phyloP scores from a whole-genome alignment of 768 basidiomycete species.

The Russula vinacea region DNA sequence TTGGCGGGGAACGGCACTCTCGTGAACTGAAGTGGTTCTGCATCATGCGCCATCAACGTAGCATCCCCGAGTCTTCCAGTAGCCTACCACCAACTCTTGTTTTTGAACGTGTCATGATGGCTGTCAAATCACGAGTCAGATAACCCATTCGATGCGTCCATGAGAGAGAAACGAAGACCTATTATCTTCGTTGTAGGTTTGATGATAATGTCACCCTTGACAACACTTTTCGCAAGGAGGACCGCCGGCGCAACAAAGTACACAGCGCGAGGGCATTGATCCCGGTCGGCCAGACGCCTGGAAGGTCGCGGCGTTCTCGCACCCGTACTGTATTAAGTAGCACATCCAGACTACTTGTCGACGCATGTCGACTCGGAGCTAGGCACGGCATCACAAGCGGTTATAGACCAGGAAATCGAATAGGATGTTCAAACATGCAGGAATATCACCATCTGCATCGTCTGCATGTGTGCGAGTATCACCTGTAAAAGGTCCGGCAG shows the following conservation, averaged over 20 bases:
- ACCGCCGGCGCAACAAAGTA: constrained; percentile 66
- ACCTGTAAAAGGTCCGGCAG: too few relatives aligned
- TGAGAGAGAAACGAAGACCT: constrained; percentile 36
- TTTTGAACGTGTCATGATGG: constrained; percentile 94
- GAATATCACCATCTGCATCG: too few relatives aligned
- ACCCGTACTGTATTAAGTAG: constrained; percentile 92
- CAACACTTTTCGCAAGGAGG: constrained; percentile 64
- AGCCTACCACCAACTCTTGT: constrained; percentile 73
- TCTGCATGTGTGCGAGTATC: too few relatives aligned
- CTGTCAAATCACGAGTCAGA: constrained; percentile 39
- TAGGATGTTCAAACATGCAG: constrained; percentile 88
- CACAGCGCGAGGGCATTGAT: constrained; percentile 81
- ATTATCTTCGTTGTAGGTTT: constrained; percentile 79
- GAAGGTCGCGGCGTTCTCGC: constrained; percentile 91
- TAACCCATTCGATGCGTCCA: neutral
- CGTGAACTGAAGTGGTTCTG: constrained; percentile 85
- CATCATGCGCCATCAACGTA: constrained; percentile 30
- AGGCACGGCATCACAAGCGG: constrained; percentile 76
- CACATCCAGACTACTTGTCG: constrained; percentile 60
- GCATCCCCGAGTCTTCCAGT: neutral
- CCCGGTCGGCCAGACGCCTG: constrained; percentile 89
- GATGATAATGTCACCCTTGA: constrained; percentile 91
- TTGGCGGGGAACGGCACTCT: constrained; percentile 87
- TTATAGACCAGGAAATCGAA: constrained; percentile 92
- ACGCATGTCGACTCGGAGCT: constrained; percentile 64